Conservation (phyloP, 495 filamentous ascomycete genomes). For the Opeltia flavorubescens region DNA sequence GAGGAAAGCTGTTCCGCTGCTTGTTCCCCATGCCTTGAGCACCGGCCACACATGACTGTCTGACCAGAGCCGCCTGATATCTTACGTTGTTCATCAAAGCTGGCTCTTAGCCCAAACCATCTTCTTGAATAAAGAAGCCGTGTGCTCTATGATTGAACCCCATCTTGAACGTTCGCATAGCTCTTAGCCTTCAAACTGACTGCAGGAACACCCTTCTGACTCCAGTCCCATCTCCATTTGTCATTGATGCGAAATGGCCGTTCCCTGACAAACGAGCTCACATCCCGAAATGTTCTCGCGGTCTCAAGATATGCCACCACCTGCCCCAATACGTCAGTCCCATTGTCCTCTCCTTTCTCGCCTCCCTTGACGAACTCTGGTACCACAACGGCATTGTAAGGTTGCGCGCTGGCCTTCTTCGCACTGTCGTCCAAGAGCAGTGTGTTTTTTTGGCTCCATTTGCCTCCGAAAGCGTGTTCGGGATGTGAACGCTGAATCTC, state of each 20-base stretch:
- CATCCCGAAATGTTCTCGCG: slow-evolving; percentile 8
- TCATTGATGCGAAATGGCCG: slow-evolving; percentile 2
- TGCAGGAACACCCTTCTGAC: background rate
- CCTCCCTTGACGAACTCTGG: slow-evolving; percentile 48
- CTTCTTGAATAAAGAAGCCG: too few relatives aligned
- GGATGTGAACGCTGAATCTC: slow-evolving; percentile 40
- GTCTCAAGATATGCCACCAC: slow-evolving; percentile 13
- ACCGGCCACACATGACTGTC: too few relatives aligned
- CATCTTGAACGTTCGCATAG: background rate
- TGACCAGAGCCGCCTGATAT: too few relatives aligned
- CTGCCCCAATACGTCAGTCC: slow-evolving; percentile 9
- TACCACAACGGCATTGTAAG: slow-evolving; percentile 67
- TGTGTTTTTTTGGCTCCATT: slow-evolving; percentile 76
- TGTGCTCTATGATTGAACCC: background rate
- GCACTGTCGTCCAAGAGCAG: slow-evolving; percentile 74
- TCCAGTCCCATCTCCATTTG: slow-evolving; percentile 7
- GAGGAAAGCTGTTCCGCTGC: too few relatives aligned
- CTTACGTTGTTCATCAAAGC: too few relatives aligned
- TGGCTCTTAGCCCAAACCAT: too few relatives aligned
- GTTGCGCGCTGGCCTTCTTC: slow-evolving; percentile 68
- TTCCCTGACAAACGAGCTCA: slow-evolving; percentile 11
- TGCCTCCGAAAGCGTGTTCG: slow-evolving; percentile 1
- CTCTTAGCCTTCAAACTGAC: background rate
- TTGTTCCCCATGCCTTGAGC: too few relatives aligned
- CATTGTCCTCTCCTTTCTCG: background rate